These are phyloP conservation scores for Lactifluus piperatus DNA, from an alignment of 768 basidiomycete species.

Conservation along the genomic window DNA sequence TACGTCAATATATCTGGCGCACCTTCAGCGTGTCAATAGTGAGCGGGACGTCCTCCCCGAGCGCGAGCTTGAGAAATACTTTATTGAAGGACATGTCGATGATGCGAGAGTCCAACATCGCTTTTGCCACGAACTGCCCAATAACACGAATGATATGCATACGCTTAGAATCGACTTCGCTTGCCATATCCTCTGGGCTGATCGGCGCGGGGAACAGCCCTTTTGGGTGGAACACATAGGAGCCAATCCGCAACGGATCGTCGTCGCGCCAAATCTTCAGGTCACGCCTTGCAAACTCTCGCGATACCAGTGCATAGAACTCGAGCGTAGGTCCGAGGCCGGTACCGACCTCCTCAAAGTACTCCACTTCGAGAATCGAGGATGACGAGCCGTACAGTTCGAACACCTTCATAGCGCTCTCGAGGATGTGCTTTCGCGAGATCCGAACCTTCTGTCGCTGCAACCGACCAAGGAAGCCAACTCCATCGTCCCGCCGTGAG, in stretches of 20 bases:
- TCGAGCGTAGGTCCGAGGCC: slow-evolving; percentile 96
- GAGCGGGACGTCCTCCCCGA: slow-evolving; percentile 79
- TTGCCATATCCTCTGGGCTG: slow-evolving; percentile 54
- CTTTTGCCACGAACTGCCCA: slow-evolving; percentile 95
- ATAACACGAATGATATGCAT: slow-evolving; percentile 83
- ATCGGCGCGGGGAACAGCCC: slow-evolving; percentile 89
- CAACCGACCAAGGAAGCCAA: slow-evolving; percentile 85
- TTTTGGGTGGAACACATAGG: slow-evolving; percentile 74
- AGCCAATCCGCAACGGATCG: slow-evolving; percentile 48
- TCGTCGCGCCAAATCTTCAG: slow-evolving; percentile 90
- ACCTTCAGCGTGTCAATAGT: slow-evolving; percentile 81
- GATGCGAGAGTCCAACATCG: slow-evolving; percentile 93
- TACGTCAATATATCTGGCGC: slow-evolving; percentile 19
- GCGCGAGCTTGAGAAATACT: slow-evolving; percentile 84
- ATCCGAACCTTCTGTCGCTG: slow-evolving; percentile 96
- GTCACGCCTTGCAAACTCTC: slow-evolving; percentile 85
- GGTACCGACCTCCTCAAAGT: slow-evolving; percentile 98
- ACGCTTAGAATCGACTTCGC: slow-evolving; percentile 71
- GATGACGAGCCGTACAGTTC: slow-evolving; percentile 93
- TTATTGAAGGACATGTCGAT: slow-evolving; percentile 95
- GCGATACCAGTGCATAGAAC: slow-evolving; percentile 96
- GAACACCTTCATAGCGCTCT: slow-evolving; percentile 94
- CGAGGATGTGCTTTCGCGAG: slow-evolving; percentile 87
- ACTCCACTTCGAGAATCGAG: slow-evolving; percentile 93
- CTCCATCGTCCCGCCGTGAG: slow-evolving; percentile 79